Base-by-base conservation (phyloP, 106 monocot species). In the Dendrobium nobile region DNA sequence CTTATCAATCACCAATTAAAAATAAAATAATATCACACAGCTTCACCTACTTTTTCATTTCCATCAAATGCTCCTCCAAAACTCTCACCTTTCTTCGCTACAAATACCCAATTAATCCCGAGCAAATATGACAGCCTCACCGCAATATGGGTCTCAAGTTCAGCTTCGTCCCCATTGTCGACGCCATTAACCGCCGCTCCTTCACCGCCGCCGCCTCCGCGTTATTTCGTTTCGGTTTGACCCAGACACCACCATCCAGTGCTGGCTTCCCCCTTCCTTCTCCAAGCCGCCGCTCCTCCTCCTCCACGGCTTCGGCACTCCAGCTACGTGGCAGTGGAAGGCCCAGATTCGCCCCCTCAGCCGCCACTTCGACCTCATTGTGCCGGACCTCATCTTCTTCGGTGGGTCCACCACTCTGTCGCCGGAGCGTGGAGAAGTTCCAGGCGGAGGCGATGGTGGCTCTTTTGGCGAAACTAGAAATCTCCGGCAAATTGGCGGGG, bases 221-320 rank as follows among this genome's bases (percentile, higher is more conserved):
- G 16, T 1, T 2, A 9, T 6, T 10, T 65, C 61, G 3, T 82
- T 45, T 0, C 76, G 16, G n/a, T 82, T n/a, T n/a, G 75, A 75
- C 77, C 31, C 75, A 31, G 28, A 82, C 75, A 82, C 82, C 76
- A 82, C 82, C 64, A 77, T 82, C 67, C 77, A 19, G 19, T 82
- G 18, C 47, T 82, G 77, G 77, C 7, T n/a, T 45, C 28, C 75
- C 33, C 70, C 70, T 15, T 22, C 61, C 5, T 22, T 61, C 61
- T 26, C 55, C 33, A 74, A 47, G 26, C 82, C 82, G 2, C 10
- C 75, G 44, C 0, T 77, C 28, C 77, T 77, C 10, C 54, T 54
- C 20, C 9, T 11, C 55, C 15, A 77, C 77, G 77, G 65, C 27
- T 19, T 51, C 45, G 41, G 43, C 77, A 16, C 77, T 6, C 7